Conservation (phyloP, 2,329 filamentous ascomycete genomes). For the Fusarium sacchari region DNA sequence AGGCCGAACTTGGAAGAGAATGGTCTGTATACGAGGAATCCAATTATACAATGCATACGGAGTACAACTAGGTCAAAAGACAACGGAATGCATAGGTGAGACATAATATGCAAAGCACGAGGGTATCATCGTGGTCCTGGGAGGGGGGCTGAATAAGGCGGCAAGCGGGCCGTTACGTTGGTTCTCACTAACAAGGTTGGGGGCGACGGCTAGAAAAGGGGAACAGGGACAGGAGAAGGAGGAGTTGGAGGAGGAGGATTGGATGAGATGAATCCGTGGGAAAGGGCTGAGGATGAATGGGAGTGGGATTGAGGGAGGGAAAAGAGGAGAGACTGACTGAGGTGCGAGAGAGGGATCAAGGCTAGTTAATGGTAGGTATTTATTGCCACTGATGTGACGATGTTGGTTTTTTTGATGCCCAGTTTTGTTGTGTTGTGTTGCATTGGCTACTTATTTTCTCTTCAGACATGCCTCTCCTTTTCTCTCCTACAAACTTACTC, state of each 20-base stretch:
- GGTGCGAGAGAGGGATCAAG: constrained; percentile 27
- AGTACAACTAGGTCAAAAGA: not conserved
- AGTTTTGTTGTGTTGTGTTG: constrained; percentile 24
- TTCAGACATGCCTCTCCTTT: not conserved
- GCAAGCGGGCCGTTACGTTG: constrained; percentile 13
- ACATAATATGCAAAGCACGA: constrained; percentile 8
- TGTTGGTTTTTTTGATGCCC: constrained; percentile 19
- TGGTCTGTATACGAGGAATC: not conserved
- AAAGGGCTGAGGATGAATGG: constrained; percentile 1
- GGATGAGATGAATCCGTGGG: constrained; percentile 9
- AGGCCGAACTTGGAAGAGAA: not conserved
- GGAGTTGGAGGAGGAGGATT: constrained; percentile 28
- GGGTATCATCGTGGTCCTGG: constrained; percentile 29
- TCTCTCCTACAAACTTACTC: not conserved
- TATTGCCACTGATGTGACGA: constrained; percentile 32
- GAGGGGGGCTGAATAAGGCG: constrained; percentile 15
- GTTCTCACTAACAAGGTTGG: constrained; percentile 5
- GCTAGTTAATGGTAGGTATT: constrained; percentile 32
- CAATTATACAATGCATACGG: not conserved
- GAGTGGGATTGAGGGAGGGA: constrained; percentile 5
- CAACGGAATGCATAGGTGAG: not conserved
- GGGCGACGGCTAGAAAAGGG: constrained; percentile 9
- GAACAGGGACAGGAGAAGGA: not conserved
- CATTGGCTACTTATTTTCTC: not conserved
- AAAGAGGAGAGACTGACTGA: constrained; percentile 5